Evolutionary conservation across 345 rosid species (phyloP), one percentile per base, ranked within the genome.

Genomic region (Draba incana): DNA sequence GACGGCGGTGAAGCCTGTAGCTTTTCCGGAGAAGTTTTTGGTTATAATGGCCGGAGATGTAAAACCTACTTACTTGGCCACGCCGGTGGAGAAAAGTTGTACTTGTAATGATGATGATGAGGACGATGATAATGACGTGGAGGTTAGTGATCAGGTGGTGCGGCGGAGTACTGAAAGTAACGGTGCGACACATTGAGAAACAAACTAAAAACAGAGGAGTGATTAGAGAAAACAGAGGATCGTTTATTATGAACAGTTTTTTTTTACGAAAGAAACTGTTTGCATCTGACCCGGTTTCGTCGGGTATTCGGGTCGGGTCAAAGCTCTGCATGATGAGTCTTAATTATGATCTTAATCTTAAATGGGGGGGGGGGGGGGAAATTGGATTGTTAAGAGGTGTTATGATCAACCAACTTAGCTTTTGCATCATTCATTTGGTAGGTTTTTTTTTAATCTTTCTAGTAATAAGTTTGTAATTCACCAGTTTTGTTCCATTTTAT

Each of bases 41-140:
- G 98, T 93, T 39, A 85, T 93, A 42, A 90, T 93, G 96, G 97
- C 98, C 0, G 98, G 97, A 3, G 75, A 88, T 57, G 69, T 71
- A 2, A 87, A 90, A 55, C 90, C 97, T 3, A 88, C 89, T 20
- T 82, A 79, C 74, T 61, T 93, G 72, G 97, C 98, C 4, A 93
- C 94, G 0, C 97, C 92, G 20, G 78, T 50, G 6, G 84, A 78
- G 0, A 84, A 77, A 50, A 80, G 69, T 28, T 81, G 92, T 42
- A 61, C 76, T 16, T 71, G 77, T 51, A 35, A 35, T 10, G 62
- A 72, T n/a, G 67, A 41, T 14, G 82, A 74, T 37, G 80, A 62
- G 3, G 55, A 79, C 60, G 38, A 56, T 28, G 78, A 56, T 14
- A 62, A 57, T 27, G 77, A 39, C 39, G 80, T 35, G 57, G 42